Conservation (phyloP, 2,329 filamentous ascomycete species). For the Cryphonectria radicalis region DNA sequence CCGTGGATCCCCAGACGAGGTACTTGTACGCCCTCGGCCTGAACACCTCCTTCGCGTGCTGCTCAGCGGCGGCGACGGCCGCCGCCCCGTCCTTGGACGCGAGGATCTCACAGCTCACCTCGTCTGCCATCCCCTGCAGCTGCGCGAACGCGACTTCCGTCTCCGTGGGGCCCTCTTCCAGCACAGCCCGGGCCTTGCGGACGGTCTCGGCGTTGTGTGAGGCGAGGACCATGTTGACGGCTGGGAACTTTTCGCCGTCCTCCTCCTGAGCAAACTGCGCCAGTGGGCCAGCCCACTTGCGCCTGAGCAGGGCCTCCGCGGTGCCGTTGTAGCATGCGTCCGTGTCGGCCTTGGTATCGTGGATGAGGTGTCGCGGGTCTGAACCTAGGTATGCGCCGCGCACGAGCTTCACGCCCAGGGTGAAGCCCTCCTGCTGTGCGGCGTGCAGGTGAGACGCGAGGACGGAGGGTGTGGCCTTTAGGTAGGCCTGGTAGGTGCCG, state of each 20-base stretch:
- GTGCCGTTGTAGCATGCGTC: conserved; percentile 75
- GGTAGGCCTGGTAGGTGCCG: conserved; percentile 79
- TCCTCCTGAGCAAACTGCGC: conserved; percentile 43
- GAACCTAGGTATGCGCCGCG: conserved; percentile 74
- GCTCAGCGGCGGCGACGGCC: not conserved
- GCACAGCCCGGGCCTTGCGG: conserved; percentile 55
- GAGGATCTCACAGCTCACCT: conserved; percentile 72
- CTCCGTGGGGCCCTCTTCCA: conserved; percentile 45
- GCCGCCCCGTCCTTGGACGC: conserved; percentile 8
- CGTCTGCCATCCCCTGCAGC: conserved; percentile 94
- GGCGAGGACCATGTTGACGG: conserved; percentile 71
- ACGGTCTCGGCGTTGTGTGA: conserved; percentile 83
- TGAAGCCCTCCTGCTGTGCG: conserved; percentile 64
- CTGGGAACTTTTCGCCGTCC: conserved; percentile 52
- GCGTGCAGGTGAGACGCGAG: conserved; percentile 63
- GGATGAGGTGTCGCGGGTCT: conserved; percentile 71
- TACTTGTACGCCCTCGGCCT: conserved; percentile 63
- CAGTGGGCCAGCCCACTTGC: conserved; percentile 62
- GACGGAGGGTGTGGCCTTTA: conserved; percentile 63
- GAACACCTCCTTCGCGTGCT: not conserved
- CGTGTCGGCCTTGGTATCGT: conserved; percentile 73
- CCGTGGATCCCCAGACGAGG: conserved; percentile 70
- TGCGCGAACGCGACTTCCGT: conserved; percentile 70
- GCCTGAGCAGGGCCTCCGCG: conserved; percentile 67
- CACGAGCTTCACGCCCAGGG: conserved; percentile 75